Evolutionary conservation across 805 yeast species (phyloP).

Genomic region (Maudiozyma serrabonitensis): DNA sequence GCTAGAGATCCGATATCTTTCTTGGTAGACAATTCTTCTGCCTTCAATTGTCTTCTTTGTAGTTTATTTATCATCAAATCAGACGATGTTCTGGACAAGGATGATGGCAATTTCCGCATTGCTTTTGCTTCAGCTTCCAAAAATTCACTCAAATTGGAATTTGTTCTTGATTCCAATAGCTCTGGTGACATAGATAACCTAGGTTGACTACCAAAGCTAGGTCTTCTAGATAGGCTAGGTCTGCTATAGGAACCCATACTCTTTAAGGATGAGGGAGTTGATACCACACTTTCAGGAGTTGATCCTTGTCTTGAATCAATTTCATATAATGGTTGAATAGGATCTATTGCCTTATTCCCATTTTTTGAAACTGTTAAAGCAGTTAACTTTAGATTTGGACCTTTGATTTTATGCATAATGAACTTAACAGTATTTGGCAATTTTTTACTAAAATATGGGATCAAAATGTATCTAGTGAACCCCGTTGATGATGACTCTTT

Average conservation of each 20-base stretch:
- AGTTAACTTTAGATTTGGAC: slow-evolving; percentile 32
- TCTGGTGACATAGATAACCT: slow-evolving; percentile 3
- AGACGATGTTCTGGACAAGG: slow-evolving; percentile 20
- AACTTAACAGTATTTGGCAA: slow-evolving; percentile 39
- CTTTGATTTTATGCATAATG: slow-evolving; percentile 39
- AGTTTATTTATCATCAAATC: slow-evolving; percentile 22
- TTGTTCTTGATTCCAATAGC: slow-evolving; percentile 10
- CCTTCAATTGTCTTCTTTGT: slow-evolving; percentile 24
- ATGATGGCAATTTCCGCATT: slow-evolving; percentile 9
- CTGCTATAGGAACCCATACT: background rate
- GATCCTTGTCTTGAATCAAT: background rate
- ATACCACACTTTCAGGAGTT: background rate
- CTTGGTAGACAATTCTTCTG: slow-evolving; percentile 13
- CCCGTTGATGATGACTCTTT: slow-evolving; percentile 36
- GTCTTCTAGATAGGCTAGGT: background rate
- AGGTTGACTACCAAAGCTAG: background rate
- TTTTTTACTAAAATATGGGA: slow-evolving; percentile 43
- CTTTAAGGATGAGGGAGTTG: background rate
- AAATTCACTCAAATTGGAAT: slow-evolving; percentile 21
- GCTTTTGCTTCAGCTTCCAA: slow-evolving; percentile 14
- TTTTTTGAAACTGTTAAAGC: background rate
- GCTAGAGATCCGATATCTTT: background rate
- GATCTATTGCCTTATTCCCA: background rate
- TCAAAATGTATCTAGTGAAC: slow-evolving; percentile 41
- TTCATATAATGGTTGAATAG: background rate